A percentile compares a stretch with the other conserved stretches of the same genome.
Evolutionary conservation across 148 eudicot species (phyloP).

Genomic region (Beta vulgaris): DNA sequence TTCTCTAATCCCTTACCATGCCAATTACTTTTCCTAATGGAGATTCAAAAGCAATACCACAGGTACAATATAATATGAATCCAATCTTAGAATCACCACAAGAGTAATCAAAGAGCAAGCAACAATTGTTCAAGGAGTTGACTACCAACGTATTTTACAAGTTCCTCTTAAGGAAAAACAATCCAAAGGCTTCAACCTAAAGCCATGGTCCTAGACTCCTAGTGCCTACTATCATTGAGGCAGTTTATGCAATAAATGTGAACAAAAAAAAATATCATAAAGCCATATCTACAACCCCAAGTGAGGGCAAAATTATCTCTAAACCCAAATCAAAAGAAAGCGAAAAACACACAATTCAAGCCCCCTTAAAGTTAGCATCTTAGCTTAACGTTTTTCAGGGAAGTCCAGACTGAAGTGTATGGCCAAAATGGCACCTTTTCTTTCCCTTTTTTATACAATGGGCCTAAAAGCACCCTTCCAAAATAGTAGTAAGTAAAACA

Average conservation of each 20-base stretch:
- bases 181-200: background rate
- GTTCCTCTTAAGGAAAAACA: background rate
- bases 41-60: background rate
- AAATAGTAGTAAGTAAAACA: constrained; percentile 18
- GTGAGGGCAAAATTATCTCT: background rate
- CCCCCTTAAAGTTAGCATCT: constrained; percentile 9
- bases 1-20: too few species aligned
- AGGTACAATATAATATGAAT: background rate
- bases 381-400: constrained; percentile 1
- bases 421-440: constrained; percentile 12
- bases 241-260: constrained; percentile 7
- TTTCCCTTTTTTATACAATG: constrained; percentile 26
- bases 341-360: background rate
- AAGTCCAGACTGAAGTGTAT: constrained; percentile 17
- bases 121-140: constrained; percentile 1
- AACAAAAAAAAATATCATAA: background rate
- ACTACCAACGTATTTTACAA: constrained; percentile 2
- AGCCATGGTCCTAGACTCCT: constrained; percentile 1
- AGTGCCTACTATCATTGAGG: constrained; percentile 1
- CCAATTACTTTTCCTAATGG: background rate
- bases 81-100: background rate
- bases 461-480: constrained; percentile 20
- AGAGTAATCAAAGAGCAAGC: background rate
- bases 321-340: constrained; percentile 1
- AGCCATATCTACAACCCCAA: constrained; percentile 13